Percentiles rank a stretch among this genome's conserved stretches.
Conservation (phyloP, 148 eudicot species). For the Cornus controversa region DNA sequence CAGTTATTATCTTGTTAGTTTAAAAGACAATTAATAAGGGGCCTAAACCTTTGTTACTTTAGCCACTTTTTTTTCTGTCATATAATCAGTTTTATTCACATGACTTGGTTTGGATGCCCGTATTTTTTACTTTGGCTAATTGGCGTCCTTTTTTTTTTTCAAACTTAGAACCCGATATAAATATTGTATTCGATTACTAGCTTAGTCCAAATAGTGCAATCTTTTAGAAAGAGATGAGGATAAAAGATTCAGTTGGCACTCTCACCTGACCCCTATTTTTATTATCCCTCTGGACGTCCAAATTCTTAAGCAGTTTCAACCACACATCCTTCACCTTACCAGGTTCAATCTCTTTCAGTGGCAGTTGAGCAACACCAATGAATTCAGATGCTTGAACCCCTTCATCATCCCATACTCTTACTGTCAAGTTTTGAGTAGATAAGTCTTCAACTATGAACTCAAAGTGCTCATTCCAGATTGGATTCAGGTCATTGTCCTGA, state of each 20-base stretch:
- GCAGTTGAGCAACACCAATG: conserved; percentile 64
- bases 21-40: neutral
- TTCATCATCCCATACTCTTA: conserved; percentile 84
- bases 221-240: neutral
- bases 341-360: conserved; percentile 61
- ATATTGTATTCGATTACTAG: neutral
- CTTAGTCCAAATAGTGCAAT: too few species aligned
- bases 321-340: conserved; percentile 81
- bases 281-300: conserved; percentile 67
- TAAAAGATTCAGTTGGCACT: conserved; percentile 4
- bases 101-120: neutral
- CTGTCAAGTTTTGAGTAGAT: conserved; percentile 70
- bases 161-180: neutral
- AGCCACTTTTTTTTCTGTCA: neutral
- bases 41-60: neutral
- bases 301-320: conserved; percentile 78
- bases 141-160: neutral
- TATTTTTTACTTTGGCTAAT: too few species aligned
- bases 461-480: conserved; percentile 90
- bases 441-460: conserved; percentile 87
- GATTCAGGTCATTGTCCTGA: conserved; percentile 71
- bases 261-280: conserved; percentile 80
- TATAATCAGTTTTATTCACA: neutral
- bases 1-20: too few species aligned
- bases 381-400: conserved; percentile 81